Evolutionary conservation across 768 basidiomycete species (phyloP).

Genomic region (Ramaria sp.): DNA sequence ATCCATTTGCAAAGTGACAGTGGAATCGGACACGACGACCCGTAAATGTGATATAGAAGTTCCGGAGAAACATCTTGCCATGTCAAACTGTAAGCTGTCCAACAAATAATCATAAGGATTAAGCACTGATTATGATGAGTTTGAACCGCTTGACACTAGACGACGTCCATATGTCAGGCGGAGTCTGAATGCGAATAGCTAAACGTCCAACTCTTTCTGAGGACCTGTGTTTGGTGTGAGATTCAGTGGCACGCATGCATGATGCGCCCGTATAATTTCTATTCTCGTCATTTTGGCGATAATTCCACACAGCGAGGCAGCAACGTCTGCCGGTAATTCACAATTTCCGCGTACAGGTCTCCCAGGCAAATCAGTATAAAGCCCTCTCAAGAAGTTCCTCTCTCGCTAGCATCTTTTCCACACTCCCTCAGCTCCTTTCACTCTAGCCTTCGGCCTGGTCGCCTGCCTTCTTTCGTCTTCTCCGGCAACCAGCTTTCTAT

Average conservation of each 20-base stretch:
- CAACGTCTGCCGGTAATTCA: background rate
- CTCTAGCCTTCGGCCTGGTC: background rate
- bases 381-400: background rate
- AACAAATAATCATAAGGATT: background rate
- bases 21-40: too few species aligned
- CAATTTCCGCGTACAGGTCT: background rate
- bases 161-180: background rate
- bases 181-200: background rate
- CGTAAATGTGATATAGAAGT: too few species aligned
- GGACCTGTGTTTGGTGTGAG: too few species aligned
- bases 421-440: conserved; percentile 1
- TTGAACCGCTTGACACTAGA: background rate
- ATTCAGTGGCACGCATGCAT: too few species aligned
- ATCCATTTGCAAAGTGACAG: too few species aligned
- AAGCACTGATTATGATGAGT: background rate
- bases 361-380: background rate
- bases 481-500: background rate
- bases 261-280: too few species aligned
- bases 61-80: too few species aligned
- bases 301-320: background rate
- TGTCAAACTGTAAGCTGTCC: background rate
- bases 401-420: background rate
- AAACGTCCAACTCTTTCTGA: too few species aligned
- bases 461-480: conserved; percentile 3
- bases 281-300: background rate